phyloP scores from a whole-genome alignment of 73 alveolate genomes.

The Paramecium tetraurelia region DNA sequence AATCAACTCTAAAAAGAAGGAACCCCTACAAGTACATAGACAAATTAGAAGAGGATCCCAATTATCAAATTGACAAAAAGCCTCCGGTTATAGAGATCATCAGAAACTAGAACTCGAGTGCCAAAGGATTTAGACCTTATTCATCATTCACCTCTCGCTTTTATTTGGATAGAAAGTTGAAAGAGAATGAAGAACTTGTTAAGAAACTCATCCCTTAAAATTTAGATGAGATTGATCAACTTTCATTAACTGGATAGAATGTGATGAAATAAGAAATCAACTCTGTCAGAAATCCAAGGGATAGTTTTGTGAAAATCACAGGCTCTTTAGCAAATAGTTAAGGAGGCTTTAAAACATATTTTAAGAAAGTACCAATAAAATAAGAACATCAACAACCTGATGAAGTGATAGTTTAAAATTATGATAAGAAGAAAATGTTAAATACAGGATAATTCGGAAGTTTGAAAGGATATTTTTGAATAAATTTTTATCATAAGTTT shows the following conservation, averaged over 20 bases:
- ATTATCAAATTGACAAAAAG: not conserved
- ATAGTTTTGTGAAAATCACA: not conserved
- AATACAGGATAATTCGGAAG: constrained; percentile 25
- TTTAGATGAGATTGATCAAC: not conserved
- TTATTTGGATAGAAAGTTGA: not conserved
- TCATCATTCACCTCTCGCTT: not conserved
- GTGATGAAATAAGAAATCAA: not conserved
- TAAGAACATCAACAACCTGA: not conserved
- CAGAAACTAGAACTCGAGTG: not conserved
- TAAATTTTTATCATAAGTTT: not conserved
- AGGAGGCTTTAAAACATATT: not conserved
- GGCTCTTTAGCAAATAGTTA: not conserved
- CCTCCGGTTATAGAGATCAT: constrained; percentile 15
- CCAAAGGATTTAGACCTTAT: not conserved
- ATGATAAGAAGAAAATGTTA: not conserved
- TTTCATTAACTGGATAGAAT: not conserved
- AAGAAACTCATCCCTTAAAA: not conserved
- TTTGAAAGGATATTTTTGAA: constrained; percentile 7
- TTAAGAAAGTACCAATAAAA: constrained; percentile 18
- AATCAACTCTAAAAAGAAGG: not conserved
- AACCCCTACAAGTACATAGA: constrained; percentile 22
- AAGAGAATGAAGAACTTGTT: not conserved
- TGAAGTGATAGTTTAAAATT: not conserved
- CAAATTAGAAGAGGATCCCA: not conserved
- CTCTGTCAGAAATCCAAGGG: constrained; percentile 1